These are phyloP conservation scores for Pterocarpus macrocarpus DNA, from an alignment of 306 rosid species.

Conservation along the genomic window DNA sequence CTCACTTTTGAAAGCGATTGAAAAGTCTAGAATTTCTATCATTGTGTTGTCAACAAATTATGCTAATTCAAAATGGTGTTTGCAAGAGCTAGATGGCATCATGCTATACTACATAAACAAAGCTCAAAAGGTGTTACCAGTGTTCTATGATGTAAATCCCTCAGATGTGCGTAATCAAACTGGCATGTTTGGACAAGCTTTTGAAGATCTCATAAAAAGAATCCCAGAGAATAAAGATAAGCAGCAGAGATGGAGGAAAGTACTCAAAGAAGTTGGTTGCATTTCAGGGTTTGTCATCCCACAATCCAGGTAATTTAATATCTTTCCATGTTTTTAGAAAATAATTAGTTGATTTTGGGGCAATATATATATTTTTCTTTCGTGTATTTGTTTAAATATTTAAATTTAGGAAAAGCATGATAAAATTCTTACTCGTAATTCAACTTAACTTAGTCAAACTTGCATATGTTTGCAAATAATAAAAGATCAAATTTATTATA, in stretches of 20 bases:
- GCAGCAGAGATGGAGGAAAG: neutral
- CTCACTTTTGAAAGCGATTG: neutral
- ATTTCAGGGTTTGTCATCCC: neutral
- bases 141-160: neutral
- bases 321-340: neutral
- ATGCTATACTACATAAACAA: neutral
- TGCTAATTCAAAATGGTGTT: neutral
- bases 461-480: no score
- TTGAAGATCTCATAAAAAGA: neutral
- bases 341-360: neutral
- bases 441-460: no score
- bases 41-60: neutral
- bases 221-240: no score
- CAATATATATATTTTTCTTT: neutral
- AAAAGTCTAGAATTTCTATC: neutral
- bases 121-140: neutral
- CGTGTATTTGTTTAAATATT: no score
- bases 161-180: neutral
- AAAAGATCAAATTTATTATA: no score
- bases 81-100: neutral
- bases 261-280: slow-evolving; percentile 5
- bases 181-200: slow-evolving; percentile 10
- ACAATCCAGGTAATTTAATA: neutral
- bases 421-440: no score
- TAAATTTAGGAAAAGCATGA: no score